phyloP scores from a whole-genome alignment of 2,329 filamentous ascomycete species.

The Arthrobotrys iridis region DNA sequence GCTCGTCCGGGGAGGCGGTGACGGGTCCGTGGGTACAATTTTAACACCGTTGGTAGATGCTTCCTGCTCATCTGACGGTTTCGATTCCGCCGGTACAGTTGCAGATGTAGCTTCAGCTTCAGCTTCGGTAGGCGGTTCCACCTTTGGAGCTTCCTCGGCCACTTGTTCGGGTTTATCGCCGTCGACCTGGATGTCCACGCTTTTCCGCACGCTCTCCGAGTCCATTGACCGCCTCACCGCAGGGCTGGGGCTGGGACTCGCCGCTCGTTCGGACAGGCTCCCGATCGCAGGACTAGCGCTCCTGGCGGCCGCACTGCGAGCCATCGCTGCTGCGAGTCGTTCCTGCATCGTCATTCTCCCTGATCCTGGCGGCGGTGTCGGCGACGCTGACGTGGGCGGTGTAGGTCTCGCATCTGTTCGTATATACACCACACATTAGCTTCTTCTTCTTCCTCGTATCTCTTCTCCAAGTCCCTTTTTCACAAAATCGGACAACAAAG shows the following conservation, averaged over 20 bases:
- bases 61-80: constrained; percentile 61
- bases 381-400: constrained; percentile 49
- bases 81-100: constrained; percentile 3
- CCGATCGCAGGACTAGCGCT: constrained; percentile 66
- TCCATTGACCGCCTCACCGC: constrained; percentile 60
- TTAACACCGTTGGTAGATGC: constrained; percentile 17
- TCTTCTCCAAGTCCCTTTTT: no score
- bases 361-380: constrained; percentile 70
- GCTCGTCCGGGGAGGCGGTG: constrained; percentile 22
- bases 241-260: constrained; percentile 63
- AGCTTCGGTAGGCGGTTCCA: constrained; percentile 46
- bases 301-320: constrained; percentile 70
- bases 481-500: background rate
- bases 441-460: no score
- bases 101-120: constrained; percentile 19
- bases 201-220: constrained; percentile 55
- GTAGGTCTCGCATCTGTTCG: constrained; percentile 42
- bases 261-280: constrained; percentile 65
- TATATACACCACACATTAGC: background rate
- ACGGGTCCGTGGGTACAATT: background rate
- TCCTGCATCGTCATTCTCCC: constrained; percentile 72
- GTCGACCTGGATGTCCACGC: constrained; percentile 56
- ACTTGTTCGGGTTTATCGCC: constrained; percentile 37
- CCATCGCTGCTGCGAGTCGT: constrained; percentile 85
- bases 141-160: constrained; percentile 49